Evolutionary conservation across 2,329 filamentous ascomycete species (phyloP).

Genomic region (Fusarium devonianum): DNA sequence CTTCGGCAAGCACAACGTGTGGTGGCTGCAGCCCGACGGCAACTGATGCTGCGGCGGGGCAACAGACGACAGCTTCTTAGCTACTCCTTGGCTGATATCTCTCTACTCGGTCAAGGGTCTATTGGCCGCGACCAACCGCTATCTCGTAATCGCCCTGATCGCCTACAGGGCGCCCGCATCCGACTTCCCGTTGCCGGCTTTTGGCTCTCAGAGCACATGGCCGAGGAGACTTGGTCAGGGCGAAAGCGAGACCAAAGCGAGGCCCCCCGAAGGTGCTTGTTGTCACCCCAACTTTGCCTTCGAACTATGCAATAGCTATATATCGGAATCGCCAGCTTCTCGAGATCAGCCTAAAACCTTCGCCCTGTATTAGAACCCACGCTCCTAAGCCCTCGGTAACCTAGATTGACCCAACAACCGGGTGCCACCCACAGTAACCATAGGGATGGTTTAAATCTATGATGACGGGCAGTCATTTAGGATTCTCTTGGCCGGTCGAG

Average conservation of each 20-base stretch:
- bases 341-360: slow-evolving; percentile 10
- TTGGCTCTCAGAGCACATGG: slow-evolving; percentile 26
- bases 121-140: slow-evolving; percentile 30
- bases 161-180: slow-evolving; percentile 13
- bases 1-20: slow-evolving; percentile 32
- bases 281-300: slow-evolving; percentile 6
- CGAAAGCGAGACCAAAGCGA: slow-evolving; percentile 24
- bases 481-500: slow-evolving; percentile 19
- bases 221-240: slow-evolving; percentile 10
- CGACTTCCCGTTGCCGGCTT: slow-evolving; percentile 10
- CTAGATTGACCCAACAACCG: slow-evolving; percentile 16
- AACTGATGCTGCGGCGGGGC: slow-evolving; percentile 29
- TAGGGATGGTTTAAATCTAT: slow-evolving; percentile 19
- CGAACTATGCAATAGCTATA: slow-evolving; percentile 4
- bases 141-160: slow-evolving; percentile 29
- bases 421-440: slow-evolving; percentile 21
- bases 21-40: slow-evolving; percentile 30
- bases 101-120: slow-evolving; percentile 14
- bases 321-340: slow-evolving; percentile 5
- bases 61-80: too few species aligned
- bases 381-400: slow-evolving; percentile 11
- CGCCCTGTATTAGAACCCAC: slow-evolving; percentile 7
- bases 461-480: slow-evolving; percentile 6
- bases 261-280: neutral
- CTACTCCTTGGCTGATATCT: slow-evolving; percentile 22